A percentile compares a stretch with the other conserved stretches of the same genome.
Evolutionary conservation across 208 protist species (phyloP).

Genomic region (Vickermania spadyakhi): DNA sequence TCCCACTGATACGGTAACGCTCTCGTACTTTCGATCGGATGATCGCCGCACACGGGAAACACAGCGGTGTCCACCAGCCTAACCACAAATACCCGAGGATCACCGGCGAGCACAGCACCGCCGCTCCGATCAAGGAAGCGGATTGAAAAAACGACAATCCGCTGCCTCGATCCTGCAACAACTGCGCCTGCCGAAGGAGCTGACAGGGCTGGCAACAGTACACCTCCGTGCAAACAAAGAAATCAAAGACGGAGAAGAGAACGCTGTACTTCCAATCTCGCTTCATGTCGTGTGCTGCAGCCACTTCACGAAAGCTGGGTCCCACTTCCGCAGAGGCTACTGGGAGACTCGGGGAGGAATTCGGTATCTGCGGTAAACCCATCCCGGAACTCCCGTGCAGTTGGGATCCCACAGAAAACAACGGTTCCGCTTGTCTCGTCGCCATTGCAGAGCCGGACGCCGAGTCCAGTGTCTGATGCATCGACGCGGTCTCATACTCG

Average conservation of each 20-base stretch:
- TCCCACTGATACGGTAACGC: constrained; percentile 4
- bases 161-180: constrained; percentile 13
- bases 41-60: background rate
- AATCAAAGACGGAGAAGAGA: constrained; percentile 13
- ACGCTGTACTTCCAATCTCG: constrained; percentile 21
- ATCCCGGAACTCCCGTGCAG: too few species aligned
- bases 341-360: too few species aligned
- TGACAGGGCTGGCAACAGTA: constrained; percentile 39
- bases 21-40: background rate
- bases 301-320: too few species aligned
- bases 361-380: too few species aligned
- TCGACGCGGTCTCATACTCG: too few species aligned
- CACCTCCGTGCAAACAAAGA: constrained; percentile 15
- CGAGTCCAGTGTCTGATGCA: too few species aligned
- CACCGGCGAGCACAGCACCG: background rate
- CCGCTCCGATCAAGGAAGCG: background rate
- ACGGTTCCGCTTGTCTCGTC: too few species aligned
- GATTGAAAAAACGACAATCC: background rate
- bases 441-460: too few species aligned
- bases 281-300: too few species aligned
- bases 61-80: background rate
- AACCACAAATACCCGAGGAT: background rate
- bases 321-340: too few species aligned
- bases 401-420: too few species aligned
- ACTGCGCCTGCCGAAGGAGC: constrained; percentile 34